These are phyloP conservation scores for Xylariaceae sp. DNA, from an alignment of 2,329 filamentous ascomycete species.

Conservation along the genomic window DNA sequence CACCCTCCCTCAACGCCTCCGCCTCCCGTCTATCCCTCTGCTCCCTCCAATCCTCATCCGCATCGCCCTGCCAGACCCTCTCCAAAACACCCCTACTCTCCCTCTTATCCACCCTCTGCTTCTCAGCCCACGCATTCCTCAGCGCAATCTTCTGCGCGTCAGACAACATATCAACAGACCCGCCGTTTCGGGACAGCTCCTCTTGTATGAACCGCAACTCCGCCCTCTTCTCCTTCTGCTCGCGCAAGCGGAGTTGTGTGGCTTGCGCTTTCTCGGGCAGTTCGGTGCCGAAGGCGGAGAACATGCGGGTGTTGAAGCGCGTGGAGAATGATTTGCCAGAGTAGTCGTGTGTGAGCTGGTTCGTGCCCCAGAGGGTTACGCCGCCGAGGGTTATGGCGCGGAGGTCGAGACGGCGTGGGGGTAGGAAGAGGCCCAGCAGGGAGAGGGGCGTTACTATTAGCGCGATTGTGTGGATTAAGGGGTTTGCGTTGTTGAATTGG, in stretches of 20 bases:
- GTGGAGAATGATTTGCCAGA: constrained; percentile 49
- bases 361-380: constrained; percentile 49
- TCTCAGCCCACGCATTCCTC: constrained; percentile 10
- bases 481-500: constrained; percentile 25
- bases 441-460: constrained; percentile 45
- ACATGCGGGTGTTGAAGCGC: constrained; percentile 43
- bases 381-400: constrained; percentile 48
- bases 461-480: constrained; percentile 44
- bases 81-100: constrained; percentile 33
- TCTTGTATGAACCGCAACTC: constrained; percentile 20
- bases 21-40: constrained; percentile 49
- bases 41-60: constrained; percentile 51
- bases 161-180: constrained; percentile 22
- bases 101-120: constrained; percentile 3
- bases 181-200: constrained; percentile 6
- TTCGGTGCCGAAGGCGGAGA: constrained; percentile 45
- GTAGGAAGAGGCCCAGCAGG: constrained; percentile 46
- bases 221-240: constrained; percentile 37
- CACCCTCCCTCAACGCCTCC: constrained; percentile 49
- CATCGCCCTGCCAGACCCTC: constrained; percentile 56
- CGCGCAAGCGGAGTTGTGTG: constrained; percentile 44
- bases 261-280: constrained; percentile 54
- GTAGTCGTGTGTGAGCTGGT: constrained; percentile 54
- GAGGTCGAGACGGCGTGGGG: constrained; percentile 48
- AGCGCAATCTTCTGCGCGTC: constrained; percentile 13